Evolutionary conservation across 768 basidiomycete genomes (phyloP).

Genomic region (Leccinum sublutescens): DNA sequence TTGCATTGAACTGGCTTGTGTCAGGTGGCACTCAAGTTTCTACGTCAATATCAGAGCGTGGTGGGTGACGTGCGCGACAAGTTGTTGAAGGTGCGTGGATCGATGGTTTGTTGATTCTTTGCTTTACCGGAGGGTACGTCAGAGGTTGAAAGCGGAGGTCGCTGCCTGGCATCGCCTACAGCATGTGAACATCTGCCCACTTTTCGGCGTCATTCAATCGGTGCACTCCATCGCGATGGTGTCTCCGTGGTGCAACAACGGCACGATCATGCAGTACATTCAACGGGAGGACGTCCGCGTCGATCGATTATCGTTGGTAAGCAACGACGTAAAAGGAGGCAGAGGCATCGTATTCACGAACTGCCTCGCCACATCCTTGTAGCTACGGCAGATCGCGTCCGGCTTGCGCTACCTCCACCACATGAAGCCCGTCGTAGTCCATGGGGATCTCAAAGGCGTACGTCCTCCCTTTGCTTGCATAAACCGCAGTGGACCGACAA

Average conservation of each 20-base stretch:
- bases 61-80: conserved; percentile 51
- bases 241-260: conserved; percentile 62
- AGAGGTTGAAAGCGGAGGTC: conserved; percentile 59
- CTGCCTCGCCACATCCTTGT: background rate
- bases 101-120: background rate
- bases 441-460: conserved; percentile 64
- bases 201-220: conserved; percentile 55
- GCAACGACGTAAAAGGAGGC: conserved; percentile 9
- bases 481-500: background rate
- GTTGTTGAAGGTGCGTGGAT: conserved; percentile 42
- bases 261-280: conserved; percentile 52
- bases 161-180: conserved; percentile 56
- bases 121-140: background rate
- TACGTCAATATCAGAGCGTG: conserved; percentile 48
- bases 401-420: conserved; percentile 59
- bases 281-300: conserved; percentile 37
- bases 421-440: conserved; percentile 52
- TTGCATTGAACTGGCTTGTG: background rate
- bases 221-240: conserved; percentile 58
- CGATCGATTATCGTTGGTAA: conserved; percentile 49
- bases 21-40: conserved; percentile 58
- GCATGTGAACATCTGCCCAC: conserved; percentile 53
- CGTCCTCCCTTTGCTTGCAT: conserved; percentile 10
- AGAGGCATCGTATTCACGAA: background rate
- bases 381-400: conserved; percentile 56